phyloP scores from a whole-genome alignment of 352 stramenopile genomes.

The Globisporangium orthogonon region DNA sequence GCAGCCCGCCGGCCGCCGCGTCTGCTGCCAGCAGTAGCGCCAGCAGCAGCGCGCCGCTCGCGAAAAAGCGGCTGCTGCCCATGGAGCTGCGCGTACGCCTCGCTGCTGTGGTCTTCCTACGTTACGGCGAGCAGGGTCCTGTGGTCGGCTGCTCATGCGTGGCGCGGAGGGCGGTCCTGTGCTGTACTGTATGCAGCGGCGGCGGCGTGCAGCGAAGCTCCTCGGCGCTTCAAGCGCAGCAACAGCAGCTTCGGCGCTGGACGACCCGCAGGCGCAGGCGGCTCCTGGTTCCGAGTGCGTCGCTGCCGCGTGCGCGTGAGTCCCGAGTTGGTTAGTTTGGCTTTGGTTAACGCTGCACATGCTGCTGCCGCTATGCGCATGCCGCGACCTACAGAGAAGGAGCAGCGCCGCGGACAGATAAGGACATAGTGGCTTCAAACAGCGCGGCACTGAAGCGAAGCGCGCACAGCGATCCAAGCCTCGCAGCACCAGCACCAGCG shows the following conservation, averaged over 20 bases:
- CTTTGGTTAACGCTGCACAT: too few relatives aligned
- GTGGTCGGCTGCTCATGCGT: neutral
- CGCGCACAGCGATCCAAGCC: neutral
- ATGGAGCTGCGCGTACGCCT: slow-evolving; percentile 59
- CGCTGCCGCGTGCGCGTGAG: too few relatives aligned
- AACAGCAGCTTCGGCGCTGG: neutral
- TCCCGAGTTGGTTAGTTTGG: too few relatives aligned
- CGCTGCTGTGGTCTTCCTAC: neutral
- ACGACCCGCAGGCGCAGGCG: neutral
- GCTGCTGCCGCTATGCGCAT: too few relatives aligned
- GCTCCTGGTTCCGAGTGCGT: too few relatives aligned
- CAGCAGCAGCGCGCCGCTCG: slow-evolving; percentile 9
- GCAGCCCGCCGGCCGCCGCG: too few relatives aligned
- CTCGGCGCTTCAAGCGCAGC: slow-evolving; percentile 4
- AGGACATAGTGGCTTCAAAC: neutral
- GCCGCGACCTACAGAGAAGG: neutral
- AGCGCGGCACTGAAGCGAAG: neutral
- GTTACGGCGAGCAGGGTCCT: neutral
- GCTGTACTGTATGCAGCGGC: slow-evolving; percentile 27
- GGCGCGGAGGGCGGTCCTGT: neutral
- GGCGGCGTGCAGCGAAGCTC: slow-evolving; percentile 51
- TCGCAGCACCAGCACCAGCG: neutral
- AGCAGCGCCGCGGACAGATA: neutral
- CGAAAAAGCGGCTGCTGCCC: slow-evolving; percentile 59
- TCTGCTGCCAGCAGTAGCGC: neutral